Percentiles rank a stretch among this genome's conserved stretches.
These are phyloP conservation scores for Cercospora beticola DNA, from an alignment of 2,329 filamentous ascomycete genomes.

Conservation along the genomic window DNA sequence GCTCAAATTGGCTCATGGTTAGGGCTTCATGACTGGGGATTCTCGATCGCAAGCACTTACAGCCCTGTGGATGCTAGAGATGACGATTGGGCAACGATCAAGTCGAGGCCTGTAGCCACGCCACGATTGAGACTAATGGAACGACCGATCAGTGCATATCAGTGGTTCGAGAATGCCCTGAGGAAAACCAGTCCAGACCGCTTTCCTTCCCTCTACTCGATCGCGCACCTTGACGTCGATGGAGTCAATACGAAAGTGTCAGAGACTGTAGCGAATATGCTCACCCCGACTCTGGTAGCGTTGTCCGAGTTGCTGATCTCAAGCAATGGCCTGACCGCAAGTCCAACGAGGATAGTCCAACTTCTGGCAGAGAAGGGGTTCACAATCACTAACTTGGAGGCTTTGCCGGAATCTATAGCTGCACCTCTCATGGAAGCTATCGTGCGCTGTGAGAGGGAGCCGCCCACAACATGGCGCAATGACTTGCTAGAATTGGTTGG, in stretches of 20 bases:
- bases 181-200: conserved; percentile 17
- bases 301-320: conserved; percentile 30
- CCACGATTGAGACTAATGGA: conserved; percentile 26
- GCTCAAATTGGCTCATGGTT: conserved; percentile 83
- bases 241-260: conserved; percentile 3
- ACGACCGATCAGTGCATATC: conserved; percentile 31
- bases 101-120: conserved; percentile 24
- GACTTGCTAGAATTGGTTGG: conserved; percentile 73
- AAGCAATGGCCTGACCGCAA: conserved; percentile 26
- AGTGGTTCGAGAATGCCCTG: conserved; percentile 36
- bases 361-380: conserved; percentile 71
- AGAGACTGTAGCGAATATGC: conserved; percentile 8
- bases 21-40: conserved; percentile 65
- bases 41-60: conserved; percentile 55
- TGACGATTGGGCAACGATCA: conserved; percentile 45
- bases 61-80: conserved; percentile 60
- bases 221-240: conserved; percentile 28
- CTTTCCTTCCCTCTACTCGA: conserved; percentile 29
- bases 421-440: conserved; percentile 81
- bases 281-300: conserved; percentile 29
- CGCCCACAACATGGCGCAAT: conserved; percentile 72
- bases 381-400: conserved; percentile 67
- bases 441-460: conserved; percentile 76
- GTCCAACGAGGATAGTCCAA: conserved; percentile 43
- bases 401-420: conserved; percentile 80